Evolutionary conservation across 1,284 basidiomycete genomes (phyloP).

Genomic region (Takashimella tepidaria): DNA sequence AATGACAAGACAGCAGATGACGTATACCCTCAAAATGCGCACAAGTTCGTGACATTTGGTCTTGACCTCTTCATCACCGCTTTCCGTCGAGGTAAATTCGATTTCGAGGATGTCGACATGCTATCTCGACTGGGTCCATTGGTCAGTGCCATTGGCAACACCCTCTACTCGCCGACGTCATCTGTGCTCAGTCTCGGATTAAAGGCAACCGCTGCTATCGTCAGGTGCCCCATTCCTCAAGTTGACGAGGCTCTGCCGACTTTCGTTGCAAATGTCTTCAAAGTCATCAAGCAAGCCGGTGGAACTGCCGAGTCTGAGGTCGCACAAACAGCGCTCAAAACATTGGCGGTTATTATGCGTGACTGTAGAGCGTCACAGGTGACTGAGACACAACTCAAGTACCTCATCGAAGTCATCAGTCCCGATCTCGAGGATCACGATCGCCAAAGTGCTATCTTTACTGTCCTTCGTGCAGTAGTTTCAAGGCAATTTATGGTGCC

Average conservation of each 20-base stretch:
- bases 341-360: conserved; percentile 77
- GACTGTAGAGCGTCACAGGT: conserved; percentile 74
- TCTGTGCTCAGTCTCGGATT: conserved; percentile 75
- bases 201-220: conserved; percentile 73
- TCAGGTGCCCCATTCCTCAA: conserved; percentile 76
- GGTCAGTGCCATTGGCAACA: conserved; percentile 83
- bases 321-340: conserved; percentile 81
- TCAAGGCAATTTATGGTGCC: conserved; percentile 86
- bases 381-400: conserved; percentile 83
- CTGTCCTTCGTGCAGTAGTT: conserved; percentile 87
- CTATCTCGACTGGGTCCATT: conserved; percentile 79
- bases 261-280: conserved; percentile 78
- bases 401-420: conserved; percentile 74
- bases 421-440: conserved; percentile 92
- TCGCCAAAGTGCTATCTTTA: conserved; percentile 83
- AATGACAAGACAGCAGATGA: conserved; percentile 57
- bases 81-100: conserved; percentile 76
- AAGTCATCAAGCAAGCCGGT: conserved; percentile 76
- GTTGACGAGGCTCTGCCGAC: conserved; percentile 75
- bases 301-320: conserved; percentile 80
- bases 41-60: conserved; percentile 86
- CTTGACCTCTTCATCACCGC: conserved; percentile 88
- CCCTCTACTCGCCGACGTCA: conserved; percentile 78
- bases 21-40: conserved; percentile 72
- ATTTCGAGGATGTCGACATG: conserved; percentile 67